A percentile compares a stretch with the other conserved stretches of the same genome.
Conservation (phyloP, 2,329 filamentous ascomycete species). For the Colletotrichum brevisporum region DNA sequence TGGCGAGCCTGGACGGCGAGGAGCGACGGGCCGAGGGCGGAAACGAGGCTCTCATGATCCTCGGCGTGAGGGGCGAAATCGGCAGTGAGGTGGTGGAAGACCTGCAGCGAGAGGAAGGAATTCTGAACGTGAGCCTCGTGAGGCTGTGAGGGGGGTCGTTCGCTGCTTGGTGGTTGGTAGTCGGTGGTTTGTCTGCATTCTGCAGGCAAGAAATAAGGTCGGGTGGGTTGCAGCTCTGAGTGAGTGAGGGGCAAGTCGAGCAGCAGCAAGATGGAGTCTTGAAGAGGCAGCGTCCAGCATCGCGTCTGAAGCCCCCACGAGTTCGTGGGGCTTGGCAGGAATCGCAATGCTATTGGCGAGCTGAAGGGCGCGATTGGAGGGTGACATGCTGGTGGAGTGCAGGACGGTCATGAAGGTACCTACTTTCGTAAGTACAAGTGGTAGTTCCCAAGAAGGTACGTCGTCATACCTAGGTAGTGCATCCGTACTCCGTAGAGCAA, state of each 20-base stretch:
- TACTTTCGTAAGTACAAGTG: not conserved
- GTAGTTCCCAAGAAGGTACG: too few relatives aligned
- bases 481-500: too few relatives aligned
- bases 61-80: conserved; percentile 79
- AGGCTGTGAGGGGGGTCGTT: conserved; percentile 50
- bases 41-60: conserved; percentile 85
- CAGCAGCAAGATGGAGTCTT: conserved; percentile 9
- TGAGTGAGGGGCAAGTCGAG: conserved; percentile 8
- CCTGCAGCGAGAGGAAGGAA: conserved; percentile 64
- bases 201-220: conserved; percentile 1
- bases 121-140: conserved; percentile 69
- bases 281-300: not conserved
- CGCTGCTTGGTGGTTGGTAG: not conserved
- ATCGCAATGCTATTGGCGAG: conserved; percentile 27
- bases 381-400: not conserved
- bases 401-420: not conserved
- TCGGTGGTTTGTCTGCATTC: not conserved
- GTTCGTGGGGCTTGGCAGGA: conserved; percentile 31
- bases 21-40: conserved; percentile 48
- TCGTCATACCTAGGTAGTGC: too few relatives aligned
- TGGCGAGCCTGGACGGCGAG: conserved; percentile 67
- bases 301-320: conserved; percentile 18
- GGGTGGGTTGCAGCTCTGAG: not conserved
- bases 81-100: conserved; percentile 67
- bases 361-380: conserved; percentile 5